Conservation (phyloP, 1,284 basidiomycete species). For the Earliella scabrosa region DNA sequence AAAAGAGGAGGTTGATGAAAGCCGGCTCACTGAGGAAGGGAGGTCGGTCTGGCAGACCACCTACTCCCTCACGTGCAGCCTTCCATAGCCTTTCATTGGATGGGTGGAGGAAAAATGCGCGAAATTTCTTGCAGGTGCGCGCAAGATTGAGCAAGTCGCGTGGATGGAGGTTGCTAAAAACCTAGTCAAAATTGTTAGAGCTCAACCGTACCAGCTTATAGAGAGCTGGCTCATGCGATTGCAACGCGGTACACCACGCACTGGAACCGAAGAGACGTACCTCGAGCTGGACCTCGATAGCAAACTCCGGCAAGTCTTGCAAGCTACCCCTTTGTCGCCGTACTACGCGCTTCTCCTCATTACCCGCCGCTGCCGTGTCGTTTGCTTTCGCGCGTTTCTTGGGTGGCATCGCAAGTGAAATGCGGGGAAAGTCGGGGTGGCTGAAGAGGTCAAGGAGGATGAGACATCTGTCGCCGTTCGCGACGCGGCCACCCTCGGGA, state of each 20-base stretch:
- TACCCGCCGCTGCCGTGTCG: too few species aligned
- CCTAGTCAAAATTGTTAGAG: neutral
- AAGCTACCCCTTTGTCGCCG: neutral
- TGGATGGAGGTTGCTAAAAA: constrained; percentile 9
- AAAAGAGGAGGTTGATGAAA: constrained; percentile 16
- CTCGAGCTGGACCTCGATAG: constrained; percentile 6
- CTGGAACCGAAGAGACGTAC: too few species aligned
- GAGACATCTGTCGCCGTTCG: too few species aligned
- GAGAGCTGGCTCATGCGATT: neutral
- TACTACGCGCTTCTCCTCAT: neutral
- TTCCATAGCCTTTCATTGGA: constrained; percentile 13
- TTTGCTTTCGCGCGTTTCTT: too few species aligned
- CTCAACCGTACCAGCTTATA: neutral
- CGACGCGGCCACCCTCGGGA: too few species aligned
- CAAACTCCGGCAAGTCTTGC: constrained; percentile 1
- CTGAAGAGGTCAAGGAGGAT: too few species aligned
- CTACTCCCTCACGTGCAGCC: constrained; percentile 9
- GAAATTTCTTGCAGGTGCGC: constrained; percentile 3
- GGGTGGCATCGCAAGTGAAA: too few species aligned
- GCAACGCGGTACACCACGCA: too few species aligned
- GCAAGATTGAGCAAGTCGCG: constrained; percentile 1
- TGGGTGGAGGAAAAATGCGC: constrained; percentile 1
- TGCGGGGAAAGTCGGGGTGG: too few species aligned
- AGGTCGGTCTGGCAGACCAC: constrained; percentile 17
- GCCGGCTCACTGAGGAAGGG: constrained; percentile 13